Evolutionary conservation across 2,329 filamentous ascomycete genomes (phyloP).

Genomic region (Pseudogymnoascus sp.): DNA sequence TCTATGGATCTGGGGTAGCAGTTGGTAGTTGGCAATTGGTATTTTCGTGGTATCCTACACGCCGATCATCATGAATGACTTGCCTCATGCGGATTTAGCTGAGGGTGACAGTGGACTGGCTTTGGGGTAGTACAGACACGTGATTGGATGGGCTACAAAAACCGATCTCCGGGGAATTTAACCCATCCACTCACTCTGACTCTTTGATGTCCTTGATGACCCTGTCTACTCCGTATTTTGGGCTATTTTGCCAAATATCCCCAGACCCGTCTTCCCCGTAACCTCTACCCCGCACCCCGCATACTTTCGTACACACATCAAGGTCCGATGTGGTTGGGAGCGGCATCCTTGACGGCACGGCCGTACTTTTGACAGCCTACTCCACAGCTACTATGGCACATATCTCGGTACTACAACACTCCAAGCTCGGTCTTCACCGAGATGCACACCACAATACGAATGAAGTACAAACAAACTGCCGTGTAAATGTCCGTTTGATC

Average conservation of each 20-base stretch:
- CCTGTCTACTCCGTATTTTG: background rate
- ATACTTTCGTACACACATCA: background rate
- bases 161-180: background rate
- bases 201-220: background rate
- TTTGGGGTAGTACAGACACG: background rate
- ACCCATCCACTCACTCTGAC: background rate
- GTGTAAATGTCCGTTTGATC: constrained; percentile 1
- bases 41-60: background rate
- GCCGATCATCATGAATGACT: background rate
- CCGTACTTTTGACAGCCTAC: constrained; percentile 1
- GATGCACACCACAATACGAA: background rate
- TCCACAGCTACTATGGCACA: background rate
- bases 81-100: background rate
- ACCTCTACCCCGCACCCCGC: background rate
- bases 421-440: background rate
- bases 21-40: background rate
- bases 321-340: background rate
- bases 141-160: background rate
- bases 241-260: background rate
- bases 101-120: background rate
- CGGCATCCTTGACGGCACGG: background rate
- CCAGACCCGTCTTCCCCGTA: background rate
- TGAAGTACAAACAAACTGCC: background rate
- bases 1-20: background rate
- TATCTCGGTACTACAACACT: background rate